A percentile compares a stretch with the other conserved stretches of the same genome.
These are phyloP conservation scores for Exophiala xenobiotica DNA, from an alignment of 2,329 filamentous ascomycete genomes.

Conservation along the genomic window DNA sequence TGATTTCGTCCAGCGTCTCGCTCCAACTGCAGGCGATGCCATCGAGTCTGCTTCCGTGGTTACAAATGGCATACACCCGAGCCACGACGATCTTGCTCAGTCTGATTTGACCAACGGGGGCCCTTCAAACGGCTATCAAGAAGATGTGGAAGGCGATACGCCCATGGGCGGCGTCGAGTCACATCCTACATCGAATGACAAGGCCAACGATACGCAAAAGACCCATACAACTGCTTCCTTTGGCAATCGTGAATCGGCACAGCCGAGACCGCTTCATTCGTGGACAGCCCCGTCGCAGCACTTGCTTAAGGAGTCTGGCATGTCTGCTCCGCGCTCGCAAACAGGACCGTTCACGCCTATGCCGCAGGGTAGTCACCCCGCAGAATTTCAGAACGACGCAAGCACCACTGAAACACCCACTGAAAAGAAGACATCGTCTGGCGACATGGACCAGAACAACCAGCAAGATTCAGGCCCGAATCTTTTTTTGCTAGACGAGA, in stretches of 20 bases:
- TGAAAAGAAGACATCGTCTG: conserved; percentile 76
- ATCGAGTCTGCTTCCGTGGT: conserved; percentile 38
- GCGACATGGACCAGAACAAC: conserved; percentile 54
- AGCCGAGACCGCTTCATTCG: conserved; percentile 47
- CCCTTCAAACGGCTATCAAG: conserved; percentile 38
- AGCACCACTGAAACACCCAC: conserved; percentile 83
- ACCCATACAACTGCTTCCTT: conserved; percentile 53
- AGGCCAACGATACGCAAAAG: conserved; percentile 40
- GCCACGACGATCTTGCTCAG: conserved; percentile 21
- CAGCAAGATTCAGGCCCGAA: conserved; percentile 65
- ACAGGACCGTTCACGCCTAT: conserved; percentile 57
- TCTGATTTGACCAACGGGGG: conserved; percentile 44
- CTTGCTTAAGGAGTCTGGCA: conserved; percentile 45
- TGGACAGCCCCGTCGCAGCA: conserved; percentile 49
- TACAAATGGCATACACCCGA: conserved; percentile 43
- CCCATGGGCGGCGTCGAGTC: conserved; percentile 61
- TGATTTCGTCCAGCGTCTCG: conserved; percentile 22
- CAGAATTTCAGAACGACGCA: conserved; percentile 76
- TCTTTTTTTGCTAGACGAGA: conserved; percentile 49
- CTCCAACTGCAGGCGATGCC: conserved; percentile 56
- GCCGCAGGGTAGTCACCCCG: conserved; percentile 56
- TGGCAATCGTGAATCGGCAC: conserved; percentile 46
- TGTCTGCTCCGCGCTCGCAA: conserved; percentile 48
- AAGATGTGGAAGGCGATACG: conserved; percentile 55
- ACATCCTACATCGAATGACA: conserved; percentile 48